phyloP scores from a whole-genome alignment of 73 alveolate species.

The Tetrahymena borealis region DNA sequence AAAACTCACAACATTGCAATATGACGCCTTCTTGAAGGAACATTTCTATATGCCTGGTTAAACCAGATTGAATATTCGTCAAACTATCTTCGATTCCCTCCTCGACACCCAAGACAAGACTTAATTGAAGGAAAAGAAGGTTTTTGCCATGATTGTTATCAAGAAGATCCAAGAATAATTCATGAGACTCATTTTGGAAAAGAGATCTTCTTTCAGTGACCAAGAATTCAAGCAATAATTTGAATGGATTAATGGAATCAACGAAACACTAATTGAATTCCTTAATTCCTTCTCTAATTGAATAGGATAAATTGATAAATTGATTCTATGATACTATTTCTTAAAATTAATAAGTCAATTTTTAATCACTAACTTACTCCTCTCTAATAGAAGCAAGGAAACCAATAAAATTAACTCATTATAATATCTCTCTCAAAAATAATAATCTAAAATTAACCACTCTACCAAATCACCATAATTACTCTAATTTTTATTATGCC shows the following conservation, averaged over 20 bases:
- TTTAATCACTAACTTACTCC: too few species aligned
- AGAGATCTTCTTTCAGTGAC: neutral
- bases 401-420: too few species aligned
- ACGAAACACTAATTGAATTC: neutral
- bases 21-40: neutral
- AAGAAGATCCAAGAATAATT: neutral
- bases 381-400: too few species aligned
- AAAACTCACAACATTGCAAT: neutral
- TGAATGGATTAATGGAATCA: neutral
- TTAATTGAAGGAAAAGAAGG: neutral
- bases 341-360: neutral
- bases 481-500: too few species aligned
- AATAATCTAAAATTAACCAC: too few species aligned
- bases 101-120: neutral
- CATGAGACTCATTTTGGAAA: neutral
- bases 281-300: neutral
- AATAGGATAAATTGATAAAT: too few species aligned
- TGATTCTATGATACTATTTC: neutral
- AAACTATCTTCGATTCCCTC: neutral
- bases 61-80: neutral
- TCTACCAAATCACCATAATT: too few species aligned
- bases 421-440: too few species aligned
- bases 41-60: neutral
- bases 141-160: neutral
- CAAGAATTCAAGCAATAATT: neutral